Evolutionary conservation across 2,329 filamentous ascomycete genomes (phyloP), one percentile per base, ranked within the genome.

Genomic region (Calonectria hongkongensis): DNA sequence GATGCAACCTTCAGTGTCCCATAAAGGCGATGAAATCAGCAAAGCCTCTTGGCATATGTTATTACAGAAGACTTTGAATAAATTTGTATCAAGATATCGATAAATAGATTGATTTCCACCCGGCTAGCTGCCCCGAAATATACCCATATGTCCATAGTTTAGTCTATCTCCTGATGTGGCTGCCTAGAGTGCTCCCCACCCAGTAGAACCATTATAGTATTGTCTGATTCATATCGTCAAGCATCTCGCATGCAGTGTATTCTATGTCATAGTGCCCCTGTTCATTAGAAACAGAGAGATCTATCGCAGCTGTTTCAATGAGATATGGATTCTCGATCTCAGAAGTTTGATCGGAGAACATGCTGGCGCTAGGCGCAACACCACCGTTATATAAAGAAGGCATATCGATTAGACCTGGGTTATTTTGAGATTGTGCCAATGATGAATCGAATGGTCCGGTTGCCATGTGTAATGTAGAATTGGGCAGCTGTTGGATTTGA

Each of bases 1-100:
- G 27, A 60, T 60, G 54, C 54, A 60, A 60, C 54, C 54, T 41
- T 25, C 8, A 15, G 33, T 28, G 21, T 28, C 27, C 54, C 33
- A 16, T 18, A 41, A 60, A 41, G n/a, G 25, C 8, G 15, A 41
- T 41, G 27, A 43, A 18, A 25, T 28, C 27, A 13, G 21, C 33
- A 30, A 60, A 12, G 15, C n/a, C 4, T 27, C 13, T 27, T 10
- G 3, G 8, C 5, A 27, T 41, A 60, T 28, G n/a, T 18, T 13
- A 36, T 56, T 25, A 15, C 1, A 60, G 18, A 13, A 2, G 13
- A 41, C 41, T 13, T 13, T 12, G 16, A 56, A 25, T 36, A 36
- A 18, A 56, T 36, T 2, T 9, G 7, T n/a, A 36, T n/a, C 18
- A n/a, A 39, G 10, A 36, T 56, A 21, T 5, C 3, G 12, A 30